Base-by-base conservation (phyloP, 2,329 filamentous ascomycete genomes). In the Corinectria fuckeliana region DNA sequence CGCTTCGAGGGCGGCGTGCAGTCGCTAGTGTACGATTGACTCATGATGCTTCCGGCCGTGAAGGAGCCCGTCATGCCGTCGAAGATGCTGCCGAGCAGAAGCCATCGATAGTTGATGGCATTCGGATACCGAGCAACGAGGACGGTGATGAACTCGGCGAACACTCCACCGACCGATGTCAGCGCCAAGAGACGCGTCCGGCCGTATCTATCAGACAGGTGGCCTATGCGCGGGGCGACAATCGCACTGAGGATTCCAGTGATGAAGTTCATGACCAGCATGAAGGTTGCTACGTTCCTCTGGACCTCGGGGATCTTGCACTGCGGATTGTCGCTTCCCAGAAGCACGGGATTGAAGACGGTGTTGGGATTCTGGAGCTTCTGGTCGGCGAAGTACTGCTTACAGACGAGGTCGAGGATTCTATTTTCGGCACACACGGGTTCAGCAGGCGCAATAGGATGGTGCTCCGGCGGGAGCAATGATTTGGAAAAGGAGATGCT, bases 51-150 rank as follows among this genome's bases (percentile, higher is more conserved):
- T 25, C 89, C 90, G 1, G 92, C 87, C 1, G 93, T 96, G 73
- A 97, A 97, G 1, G 93, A 97, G 7, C 95, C 95, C 9, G 88
- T 88, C 5, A 97, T 71, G 4, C 95, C 95, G 71, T 99, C 95
- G 44, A 93, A 81, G 9, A 91, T 81, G 32, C 88, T 86, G 9
- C 92, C 92, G 1, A 94, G 74, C 5, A 98, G 78, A 20, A 99
- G 79, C 85, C 91, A 91, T 55, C 90, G 88, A 69, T 96, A 91
- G 61, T 89, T 84, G 50, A 97, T 78, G 0, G 77, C 77, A 10
- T 93, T 87, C 0, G 93, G 90, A 67, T 86, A 93, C 61, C 84
- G 89, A 21, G 89, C 93, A 2, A 92, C 88, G 4, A 95, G 72
- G 57, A 97, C 91, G 5, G 90, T 92, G 60, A 96, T 82, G 38